phyloP scores from a whole-genome alignment of 148 eudicot genomes.

The Mesembryanthemum crystallinum region DNA sequence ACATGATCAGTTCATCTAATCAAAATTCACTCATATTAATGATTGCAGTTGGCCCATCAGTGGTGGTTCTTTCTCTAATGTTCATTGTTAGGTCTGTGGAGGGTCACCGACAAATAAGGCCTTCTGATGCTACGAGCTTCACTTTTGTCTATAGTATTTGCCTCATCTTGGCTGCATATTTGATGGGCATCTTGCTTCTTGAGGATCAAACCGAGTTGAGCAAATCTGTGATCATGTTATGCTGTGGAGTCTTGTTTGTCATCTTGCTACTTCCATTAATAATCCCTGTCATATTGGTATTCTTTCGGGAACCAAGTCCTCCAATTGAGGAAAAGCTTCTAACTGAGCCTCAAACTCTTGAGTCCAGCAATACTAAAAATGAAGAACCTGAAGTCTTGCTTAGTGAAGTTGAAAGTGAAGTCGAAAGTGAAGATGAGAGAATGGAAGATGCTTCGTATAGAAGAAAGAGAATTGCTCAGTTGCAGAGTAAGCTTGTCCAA shows the following conservation, averaged over 20 bases:
- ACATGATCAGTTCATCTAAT: constrained; percentile 34
- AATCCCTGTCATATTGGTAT: constrained; percentile 41
- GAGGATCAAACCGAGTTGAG: constrained; percentile 37
- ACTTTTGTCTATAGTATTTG: constrained; percentile 41
- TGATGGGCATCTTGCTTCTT: constrained; percentile 42
- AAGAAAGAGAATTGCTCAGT: constrained; percentile 42
- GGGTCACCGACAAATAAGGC: constrained; percentile 57
- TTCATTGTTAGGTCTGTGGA: constrained; percentile 50
- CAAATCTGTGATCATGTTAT: constrained; percentile 25
- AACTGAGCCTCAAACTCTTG: constrained; percentile 28
- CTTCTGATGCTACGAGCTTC: constrained; percentile 54
- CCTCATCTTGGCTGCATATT: constrained; percentile 44
- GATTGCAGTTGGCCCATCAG: constrained; percentile 54
- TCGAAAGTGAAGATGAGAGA: constrained; percentile 49
- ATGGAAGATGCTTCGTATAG: constrained; percentile 27
- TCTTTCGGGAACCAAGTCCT: constrained; percentile 31
- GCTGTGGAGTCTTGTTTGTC: constrained; percentile 32
- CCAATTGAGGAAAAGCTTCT: constrained; percentile 43
- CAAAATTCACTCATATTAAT: constrained; percentile 43
- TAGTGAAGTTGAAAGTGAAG: constrained; percentile 47
- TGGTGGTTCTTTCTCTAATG: constrained; percentile 44
- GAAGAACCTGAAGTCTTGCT: constrained; percentile 37
- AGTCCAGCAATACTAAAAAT: constrained; percentile 15
- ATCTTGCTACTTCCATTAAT: constrained; percentile 42
- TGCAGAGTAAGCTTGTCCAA: constrained; percentile 54